A percentile compares a stretch with the other conserved stretches of the same genome.
Conservation (phyloP, 2,329 filamentous ascomycete genomes). For the Aureobasidium sp. region DNA sequence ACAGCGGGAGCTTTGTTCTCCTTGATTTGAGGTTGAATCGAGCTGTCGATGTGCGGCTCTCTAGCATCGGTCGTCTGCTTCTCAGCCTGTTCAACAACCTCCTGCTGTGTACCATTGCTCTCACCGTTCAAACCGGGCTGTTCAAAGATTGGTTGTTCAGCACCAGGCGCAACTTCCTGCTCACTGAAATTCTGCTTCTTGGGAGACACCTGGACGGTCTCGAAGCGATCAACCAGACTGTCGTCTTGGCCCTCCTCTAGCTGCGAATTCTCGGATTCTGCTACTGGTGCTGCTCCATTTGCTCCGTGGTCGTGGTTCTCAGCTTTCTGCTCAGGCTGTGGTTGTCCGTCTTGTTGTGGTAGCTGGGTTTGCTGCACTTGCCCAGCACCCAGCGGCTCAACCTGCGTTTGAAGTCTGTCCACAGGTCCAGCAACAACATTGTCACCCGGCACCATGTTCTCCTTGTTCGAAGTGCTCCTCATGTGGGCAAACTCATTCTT, state of each 20-base stretch:
- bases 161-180: neutral
- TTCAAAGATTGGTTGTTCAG: neutral
- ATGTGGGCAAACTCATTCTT: conserved; percentile 24
- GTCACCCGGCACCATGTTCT: conserved; percentile 24
- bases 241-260: neutral
- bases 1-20: neutral
- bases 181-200: neutral
- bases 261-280: neutral
- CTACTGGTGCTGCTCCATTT: neutral
- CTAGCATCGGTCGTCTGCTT: neutral
- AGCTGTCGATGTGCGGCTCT: neutral
- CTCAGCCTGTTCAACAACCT: neutral
- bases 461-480: conserved; percentile 28
- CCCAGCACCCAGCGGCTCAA: conserved; percentile 43
- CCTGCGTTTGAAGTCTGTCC: conserved; percentile 16
- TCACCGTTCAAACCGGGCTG: neutral
- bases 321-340: neutral
- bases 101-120: neutral
- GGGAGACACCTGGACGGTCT: neutral
- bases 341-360: neutral
- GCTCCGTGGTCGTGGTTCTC: neutral
- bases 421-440: neutral
- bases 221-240: neutral
- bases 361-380: conserved; percentile 21
- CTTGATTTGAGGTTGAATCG: neutral